These are phyloP conservation scores for Kluyveromyces aestuarii DNA, from an alignment of 805 yeast species.

Conservation along the genomic window DNA sequence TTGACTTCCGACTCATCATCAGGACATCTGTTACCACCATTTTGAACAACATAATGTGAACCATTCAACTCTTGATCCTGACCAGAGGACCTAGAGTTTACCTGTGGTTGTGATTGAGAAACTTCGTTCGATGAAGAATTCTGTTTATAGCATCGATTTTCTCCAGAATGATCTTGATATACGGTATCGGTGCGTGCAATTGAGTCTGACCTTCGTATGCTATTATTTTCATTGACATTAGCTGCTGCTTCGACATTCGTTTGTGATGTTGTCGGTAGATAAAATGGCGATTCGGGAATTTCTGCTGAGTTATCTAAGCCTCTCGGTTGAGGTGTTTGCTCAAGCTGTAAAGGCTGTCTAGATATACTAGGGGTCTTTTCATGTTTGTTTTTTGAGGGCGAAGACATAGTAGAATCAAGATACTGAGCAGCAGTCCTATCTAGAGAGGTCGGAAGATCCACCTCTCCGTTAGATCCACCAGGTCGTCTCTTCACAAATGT, in stretches of 20 bases:
- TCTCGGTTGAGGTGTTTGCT: conserved; percentile 7
- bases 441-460: conserved; percentile 2
- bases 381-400: neutral
- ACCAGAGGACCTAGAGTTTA: neutral
- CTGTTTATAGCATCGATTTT: neutral
- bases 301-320: conserved; percentile 4
- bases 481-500: conserved; percentile 17
- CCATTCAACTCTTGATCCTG: neutral
- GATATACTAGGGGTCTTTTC: conserved; percentile 6
- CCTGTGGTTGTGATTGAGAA: neutral
- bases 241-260: conserved; percentile 8
- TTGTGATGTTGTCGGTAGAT: conserved; percentile 8
- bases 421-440: conserved; percentile 3
- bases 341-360: conserved; percentile 7
- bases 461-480: neutral
- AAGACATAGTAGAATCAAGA: conserved; percentile 3
- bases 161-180: neutral
- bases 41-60: neutral
- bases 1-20: neutral
- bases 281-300: conserved; percentile 11
- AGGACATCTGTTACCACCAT: neutral
- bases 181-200: neutral
- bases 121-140: neutral
- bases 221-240: conserved; percentile 6
- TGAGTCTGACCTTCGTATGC: conserved; percentile 6